A percentile compares a stretch with the other conserved stretches of the same genome.
phyloP scores from a whole-genome alignment of 1,284 basidiomycete species.

The Phellinidium pouzarii region DNA sequence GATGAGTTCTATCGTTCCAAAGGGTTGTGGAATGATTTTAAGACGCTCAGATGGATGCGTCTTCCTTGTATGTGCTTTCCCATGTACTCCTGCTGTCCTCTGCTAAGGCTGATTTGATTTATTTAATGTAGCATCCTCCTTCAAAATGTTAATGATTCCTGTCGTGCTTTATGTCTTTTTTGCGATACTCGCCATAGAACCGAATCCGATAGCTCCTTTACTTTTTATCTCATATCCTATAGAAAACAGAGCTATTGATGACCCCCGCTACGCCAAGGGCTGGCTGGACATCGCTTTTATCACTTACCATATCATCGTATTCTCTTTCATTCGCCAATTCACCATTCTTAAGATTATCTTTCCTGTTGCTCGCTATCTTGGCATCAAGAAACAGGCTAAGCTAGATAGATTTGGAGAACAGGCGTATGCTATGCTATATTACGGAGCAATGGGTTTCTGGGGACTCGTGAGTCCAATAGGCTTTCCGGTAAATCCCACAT shows the following conservation, averaged over 20 bases:
- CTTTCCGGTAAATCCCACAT: neutral
- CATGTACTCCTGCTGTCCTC: neutral
- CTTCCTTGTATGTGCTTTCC: slow-evolving; percentile 53
- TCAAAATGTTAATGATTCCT: slow-evolving; percentile 71
- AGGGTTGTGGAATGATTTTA: slow-evolving; percentile 28
- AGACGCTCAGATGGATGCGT: slow-evolving; percentile 63
- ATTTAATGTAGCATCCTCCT: slow-evolving; percentile 55
- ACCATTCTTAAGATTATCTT: slow-evolving; percentile 65
- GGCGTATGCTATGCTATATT: slow-evolving; percentile 82
- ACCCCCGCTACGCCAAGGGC: slow-evolving; percentile 71
- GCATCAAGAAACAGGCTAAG: slow-evolving; percentile 64
- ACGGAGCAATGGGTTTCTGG: slow-evolving; percentile 60
- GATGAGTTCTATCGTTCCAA: slow-evolving; percentile 17
- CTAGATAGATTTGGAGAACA: slow-evolving; percentile 86
- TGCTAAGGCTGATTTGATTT: too few relatives aligned
- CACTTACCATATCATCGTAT: slow-evolving; percentile 85
- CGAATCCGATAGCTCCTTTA: slow-evolving; percentile 74
- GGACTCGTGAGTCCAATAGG: slow-evolving; percentile 62
- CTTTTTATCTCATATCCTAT: slow-evolving; percentile 73
- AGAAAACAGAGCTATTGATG: slow-evolving; percentile 44
- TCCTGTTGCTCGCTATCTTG: slow-evolving; percentile 66
- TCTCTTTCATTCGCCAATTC: slow-evolving; percentile 84
- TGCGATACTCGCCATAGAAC: slow-evolving; percentile 46
- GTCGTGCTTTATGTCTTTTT: slow-evolving; percentile 71
- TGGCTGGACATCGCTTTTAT: slow-evolving; percentile 80